phyloP scores from a whole-genome alignment of 2,329 filamentous ascomycete species.

The Neurospora sp. region DNA sequence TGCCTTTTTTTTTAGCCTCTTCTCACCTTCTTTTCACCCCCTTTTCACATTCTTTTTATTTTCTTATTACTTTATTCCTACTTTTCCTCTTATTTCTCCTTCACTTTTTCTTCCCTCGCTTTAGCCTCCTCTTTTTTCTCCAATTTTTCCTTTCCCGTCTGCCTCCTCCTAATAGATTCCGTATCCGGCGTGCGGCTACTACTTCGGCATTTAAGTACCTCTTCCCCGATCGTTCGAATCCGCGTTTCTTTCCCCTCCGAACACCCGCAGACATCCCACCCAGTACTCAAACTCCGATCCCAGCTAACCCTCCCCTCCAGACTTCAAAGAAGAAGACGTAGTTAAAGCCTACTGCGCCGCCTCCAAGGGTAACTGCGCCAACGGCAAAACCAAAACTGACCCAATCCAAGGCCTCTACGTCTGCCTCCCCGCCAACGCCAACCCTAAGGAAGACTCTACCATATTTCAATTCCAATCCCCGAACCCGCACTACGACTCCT shows the following conservation, averaged over 20 bases:
- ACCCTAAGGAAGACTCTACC: not conserved
- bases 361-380: slow-evolving; percentile 13
- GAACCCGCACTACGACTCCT: not conserved
- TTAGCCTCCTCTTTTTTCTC: too few species aligned
- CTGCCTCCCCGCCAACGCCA: slow-evolving; percentile 14
- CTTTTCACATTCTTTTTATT: too few species aligned
- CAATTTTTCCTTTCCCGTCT: too few species aligned
- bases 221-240: too few species aligned
- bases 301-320: slow-evolving; percentile 4
- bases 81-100: too few species aligned
- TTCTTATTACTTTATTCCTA: too few species aligned
- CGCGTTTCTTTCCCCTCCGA: too few species aligned
- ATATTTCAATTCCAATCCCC: not conserved
- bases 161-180: too few species aligned
- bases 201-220: too few species aligned
- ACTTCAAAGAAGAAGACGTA: slow-evolving; percentile 15
- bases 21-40: not conserved
- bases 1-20: not conserved
- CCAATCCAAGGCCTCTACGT: slow-evolving; percentile 17
- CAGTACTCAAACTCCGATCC: not conserved
- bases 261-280: accelerated
- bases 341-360: slow-evolving; percentile 15
- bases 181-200: too few species aligned
- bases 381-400: slow-evolving; percentile 13
- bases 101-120: too few species aligned